Percentiles rank a stretch among this genome's conserved stretches.
These are phyloP conservation scores for Psilocybe cubensis DNA, from an alignment of 768 basidiomycete genomes.

Conservation along the genomic window DNA sequence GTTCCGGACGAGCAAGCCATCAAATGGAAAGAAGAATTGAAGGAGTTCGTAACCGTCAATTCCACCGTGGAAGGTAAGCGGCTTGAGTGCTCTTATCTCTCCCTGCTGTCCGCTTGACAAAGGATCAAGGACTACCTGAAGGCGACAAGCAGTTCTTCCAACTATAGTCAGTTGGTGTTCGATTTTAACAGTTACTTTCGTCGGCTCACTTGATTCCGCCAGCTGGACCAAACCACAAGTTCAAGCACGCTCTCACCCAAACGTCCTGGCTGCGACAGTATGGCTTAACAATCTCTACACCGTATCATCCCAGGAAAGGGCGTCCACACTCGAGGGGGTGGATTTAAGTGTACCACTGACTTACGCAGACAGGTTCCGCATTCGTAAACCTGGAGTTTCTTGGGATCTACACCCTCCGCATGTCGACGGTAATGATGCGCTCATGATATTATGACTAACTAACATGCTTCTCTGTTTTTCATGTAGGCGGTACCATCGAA, in stretches of 20 bases:
- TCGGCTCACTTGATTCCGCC: not conserved
- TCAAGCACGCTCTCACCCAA: slow-evolving; percentile 70
- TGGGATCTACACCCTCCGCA: slow-evolving; percentile 55
- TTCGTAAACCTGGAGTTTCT: slow-evolving; percentile 63
- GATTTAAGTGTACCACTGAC: slow-evolving; percentile 64
- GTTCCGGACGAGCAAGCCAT: slow-evolving; percentile 59
- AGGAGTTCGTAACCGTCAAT: slow-evolving; percentile 60
- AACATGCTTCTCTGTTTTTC: not conserved
- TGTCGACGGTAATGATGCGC: slow-evolving; percentile 39
- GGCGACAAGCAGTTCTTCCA: slow-evolving; percentile 75
- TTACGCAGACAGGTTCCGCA: slow-evolving; percentile 78
- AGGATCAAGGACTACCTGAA: slow-evolving; percentile 49
- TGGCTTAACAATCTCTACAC: slow-evolving; percentile 74
- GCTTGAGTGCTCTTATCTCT: not conserved
- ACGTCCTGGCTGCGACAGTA: slow-evolving; percentile 55
- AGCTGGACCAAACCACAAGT: slow-evolving; percentile 58
- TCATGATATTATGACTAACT: not conserved
- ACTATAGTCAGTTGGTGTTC: slow-evolving; percentile 55
- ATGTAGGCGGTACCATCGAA: slow-evolving; percentile 70
- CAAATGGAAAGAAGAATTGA: slow-evolving; percentile 59
- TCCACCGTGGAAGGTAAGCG: slow-evolving; percentile 54
- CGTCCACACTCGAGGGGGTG: slow-evolving; percentile 45
- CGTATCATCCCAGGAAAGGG: slow-evolving; percentile 34
- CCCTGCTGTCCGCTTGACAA: not conserved
- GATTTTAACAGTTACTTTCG: not conserved